These are phyloP conservation scores for Suhomyces sp. DNA, from an alignment of 805 yeast species.

Conservation along the genomic window DNA sequence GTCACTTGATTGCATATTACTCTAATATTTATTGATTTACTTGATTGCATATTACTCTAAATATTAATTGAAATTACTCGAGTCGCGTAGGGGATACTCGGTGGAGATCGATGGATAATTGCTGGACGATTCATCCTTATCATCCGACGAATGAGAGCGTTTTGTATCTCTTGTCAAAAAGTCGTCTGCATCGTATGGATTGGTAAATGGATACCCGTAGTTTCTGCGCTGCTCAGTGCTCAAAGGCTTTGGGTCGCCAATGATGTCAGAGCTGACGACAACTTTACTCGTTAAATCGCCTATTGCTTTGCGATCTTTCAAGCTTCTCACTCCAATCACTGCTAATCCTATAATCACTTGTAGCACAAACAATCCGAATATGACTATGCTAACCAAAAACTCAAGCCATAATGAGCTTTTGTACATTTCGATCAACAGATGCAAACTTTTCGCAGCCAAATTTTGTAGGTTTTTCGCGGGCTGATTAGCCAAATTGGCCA, in stretches of 20 bases:
- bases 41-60: constrained; percentile 8
- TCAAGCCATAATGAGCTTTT: constrained; percentile 8
- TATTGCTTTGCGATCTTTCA: not conserved
- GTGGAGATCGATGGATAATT: not conserved
- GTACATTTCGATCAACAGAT: not conserved
- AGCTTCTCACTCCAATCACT: not conserved
- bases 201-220: constrained; percentile 26
- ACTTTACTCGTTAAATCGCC: not conserved
- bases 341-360: constrained; percentile 7
- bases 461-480: not conserved
- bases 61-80: not conserved
- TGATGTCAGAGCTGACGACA: constrained; percentile 3
- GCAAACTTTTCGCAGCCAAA: not conserved
- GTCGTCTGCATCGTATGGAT: constrained; percentile 10
- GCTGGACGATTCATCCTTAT: constrained; percentile 2
- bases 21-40: not conserved
- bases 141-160: not conserved
- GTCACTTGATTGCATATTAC: constrained; percentile 8
- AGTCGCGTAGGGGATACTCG: constrained; percentile 2
- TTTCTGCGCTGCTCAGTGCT: constrained; percentile 18
- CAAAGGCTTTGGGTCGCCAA: constrained; percentile 28
- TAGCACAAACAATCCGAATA: constrained; percentile 11
- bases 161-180: not conserved
- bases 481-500: not conserved
- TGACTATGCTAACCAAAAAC: not conserved